Evolutionary conservation across 495 filamentous ascomycete species (phyloP), one percentile per base, ranked within the genome.

Genomic region (Lasiosphaeriaceae sp.): DNA sequence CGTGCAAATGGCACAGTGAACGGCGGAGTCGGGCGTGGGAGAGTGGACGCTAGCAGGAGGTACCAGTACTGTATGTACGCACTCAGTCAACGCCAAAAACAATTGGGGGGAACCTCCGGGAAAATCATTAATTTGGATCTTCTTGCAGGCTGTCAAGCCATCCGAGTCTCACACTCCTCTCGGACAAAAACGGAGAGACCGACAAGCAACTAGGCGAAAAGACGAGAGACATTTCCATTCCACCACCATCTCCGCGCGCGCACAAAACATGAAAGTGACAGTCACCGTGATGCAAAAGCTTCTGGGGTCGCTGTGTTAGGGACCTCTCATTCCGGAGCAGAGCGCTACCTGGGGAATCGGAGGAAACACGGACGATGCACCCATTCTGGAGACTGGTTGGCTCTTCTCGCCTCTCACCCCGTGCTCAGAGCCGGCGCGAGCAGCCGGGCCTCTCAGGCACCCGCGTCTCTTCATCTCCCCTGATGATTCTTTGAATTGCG

Each of bases 41-140:
- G n/a, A 43, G 39, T 31, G 26, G 26, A 9, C 26, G 26, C 9
- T 3, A 31, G 9, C 26, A n/a, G n/a, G n/a, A n/a, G n/a, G n/a
- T n/a, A 9, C 26, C 26, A 31, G 26, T 31, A 9, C 26, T 31
- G 26, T 9, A 31, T 31, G 26, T 31, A 31, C 26, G 4, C 26
- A 31, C 26, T 31, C 39, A 46, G 17, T 50, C 45, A 35, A 49
- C 20, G 16, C 47, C 55, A 54, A 59, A 59, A 53, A 54, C 12
- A 41, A 43, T 39, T 23, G 41, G 44, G 41, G 44, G 22, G 37
- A 26, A 35, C 8, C 47, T 39, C 46, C 37, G 49, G 52, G 47
- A 31, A 52, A 22, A 22, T 56, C 45, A 52, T 60, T 60, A 60
- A 60, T 60, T 56, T 60, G 58, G 58, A 60, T 60, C 58, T 60